Base-by-base conservation (phyloP, 352 stramenopile species). In the Pythium coloratum region DNA sequence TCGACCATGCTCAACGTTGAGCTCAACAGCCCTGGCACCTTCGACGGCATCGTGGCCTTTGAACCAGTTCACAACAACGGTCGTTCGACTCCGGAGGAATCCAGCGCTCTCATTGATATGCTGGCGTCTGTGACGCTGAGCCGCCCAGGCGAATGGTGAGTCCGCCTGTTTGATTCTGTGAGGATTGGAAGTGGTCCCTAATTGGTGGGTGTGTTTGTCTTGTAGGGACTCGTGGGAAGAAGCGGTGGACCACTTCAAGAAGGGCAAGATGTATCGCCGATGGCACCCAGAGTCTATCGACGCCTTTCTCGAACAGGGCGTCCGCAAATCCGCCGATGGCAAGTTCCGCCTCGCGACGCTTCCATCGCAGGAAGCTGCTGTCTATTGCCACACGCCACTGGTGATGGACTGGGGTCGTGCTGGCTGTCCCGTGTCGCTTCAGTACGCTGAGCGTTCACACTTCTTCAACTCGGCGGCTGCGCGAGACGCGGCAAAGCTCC, bases 1-100 rank as follows among this genome's bases (percentile, higher is more conserved):
- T 50, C 67, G 1, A 46, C 77, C 3, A 69, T 86, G 49, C 75
- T 78, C 55, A 75, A 78, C 50, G 75, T 73, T 28, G 77, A 85
- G 51, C 51, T 80, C 20, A 62, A 63, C 12, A 69, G 75, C 34
- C 77, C 77, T 1, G 77, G 77, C 14, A 82, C 75, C 0, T 81
- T 85, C 51, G 55, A 74, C 2, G 61, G 64, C 1, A 72, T 85
- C 34, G 70, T 76, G 12, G 56, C 76, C 6, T 85, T 85, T 53
- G 77, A 85, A 34, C 77, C 75, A 38, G 70, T 79, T 3, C 51
- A 70, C 24, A 58, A 55, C 1, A 62, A 57, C 47, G 59, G 46
- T 20, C 13, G 13, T 18, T 33, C 26, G 6, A 61, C 46, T 1
- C 12, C 55, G 4, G 64, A 70, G 2, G 34, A 64, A 28, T 4